phyloP scores from a whole-genome alignment of 441 rosid genomes.

The Gossypium schwendimanii region DNA sequence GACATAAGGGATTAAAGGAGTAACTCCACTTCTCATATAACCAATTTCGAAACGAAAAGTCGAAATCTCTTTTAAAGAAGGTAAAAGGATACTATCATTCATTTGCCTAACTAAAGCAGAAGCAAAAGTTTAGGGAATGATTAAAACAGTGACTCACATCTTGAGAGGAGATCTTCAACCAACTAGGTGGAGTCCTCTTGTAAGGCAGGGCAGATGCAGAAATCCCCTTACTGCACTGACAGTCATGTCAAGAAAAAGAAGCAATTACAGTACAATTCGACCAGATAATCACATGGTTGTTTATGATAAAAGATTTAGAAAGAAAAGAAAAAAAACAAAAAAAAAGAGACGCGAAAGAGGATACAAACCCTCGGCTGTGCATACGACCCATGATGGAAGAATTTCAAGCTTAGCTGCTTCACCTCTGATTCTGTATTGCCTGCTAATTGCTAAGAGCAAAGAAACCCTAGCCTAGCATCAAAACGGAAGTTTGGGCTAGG shows the following conservation, averaged over 20 bases:
- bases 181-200: constrained; percentile 28
- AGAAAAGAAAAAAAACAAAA: no score
- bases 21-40: neutral
- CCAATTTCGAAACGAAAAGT: neutral
- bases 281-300: neutral
- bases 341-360: neutral
- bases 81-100: neutral
- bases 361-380: constrained; percentile 67
- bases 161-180: constrained; percentile 54
- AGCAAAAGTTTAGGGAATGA: neutral
- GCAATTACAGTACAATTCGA: neutral
- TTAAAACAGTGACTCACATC: constrained; percentile 34
- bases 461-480: constrained; percentile 24
- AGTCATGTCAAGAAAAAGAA: neutral
- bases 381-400: constrained; percentile 64
- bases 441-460: neutral
- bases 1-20: neutral
- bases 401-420: neutral
- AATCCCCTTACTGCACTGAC: constrained; percentile 58
- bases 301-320: neutral
- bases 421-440: constrained; percentile 4
- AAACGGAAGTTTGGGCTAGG: neutral
- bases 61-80: neutral
- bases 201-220: constrained; percentile 65
- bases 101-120: neutral